phyloP scores from a whole-genome alignment of 1,284 basidiomycete species.

The Austroboletus novae-zelandiae region DNA sequence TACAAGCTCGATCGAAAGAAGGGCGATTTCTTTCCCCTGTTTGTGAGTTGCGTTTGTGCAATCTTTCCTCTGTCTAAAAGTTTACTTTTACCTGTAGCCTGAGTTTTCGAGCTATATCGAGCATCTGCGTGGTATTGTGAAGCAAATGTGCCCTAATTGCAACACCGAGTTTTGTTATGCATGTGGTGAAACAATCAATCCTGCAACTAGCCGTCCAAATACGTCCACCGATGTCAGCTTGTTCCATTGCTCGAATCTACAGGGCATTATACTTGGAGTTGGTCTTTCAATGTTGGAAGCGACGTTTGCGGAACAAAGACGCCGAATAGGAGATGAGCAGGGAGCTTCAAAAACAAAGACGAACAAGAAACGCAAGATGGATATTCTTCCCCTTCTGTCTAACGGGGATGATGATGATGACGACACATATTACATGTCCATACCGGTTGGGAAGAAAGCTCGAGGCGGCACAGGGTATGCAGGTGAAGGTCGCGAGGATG shows the following conservation, averaged over 20 bases:
- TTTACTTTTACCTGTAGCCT: slow-evolving; percentile 42
- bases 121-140: slow-evolving; percentile 58
- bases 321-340: slow-evolving; percentile 37
- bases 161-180: slow-evolving; percentile 73
- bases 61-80: background rate
- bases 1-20: slow-evolving; percentile 56
- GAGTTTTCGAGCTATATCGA: slow-evolving; percentile 70
- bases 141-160: slow-evolving; percentile 64
- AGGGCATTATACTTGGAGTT: slow-evolving; percentile 83
- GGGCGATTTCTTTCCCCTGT: slow-evolving; percentile 78
- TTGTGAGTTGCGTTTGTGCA: slow-evolving; percentile 50
- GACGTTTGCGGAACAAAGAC: slow-evolving; percentile 58
- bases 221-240: slow-evolving; percentile 52
- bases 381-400: slow-evolving; percentile 27
- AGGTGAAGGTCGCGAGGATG: slow-evolving; percentile 77
- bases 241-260: slow-evolving; percentile 85
- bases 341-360: slow-evolving; percentile 40
- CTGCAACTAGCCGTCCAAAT: slow-evolving; percentile 39
- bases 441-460: slow-evolving; percentile 53
- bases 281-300: slow-evolving; percentile 80
- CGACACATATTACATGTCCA: slow-evolving; percentile 43
- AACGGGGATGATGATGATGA: slow-evolving; percentile 57
- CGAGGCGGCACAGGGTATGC: slow-evolving; percentile 85
- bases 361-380: slow-evolving; percentile 53
- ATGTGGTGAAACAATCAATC: slow-evolving; percentile 70